These are phyloP conservation scores for Phaffia tasmanica DNA, from an alignment of 768 basidiomycete species.

Conservation along the genomic window DNA sequence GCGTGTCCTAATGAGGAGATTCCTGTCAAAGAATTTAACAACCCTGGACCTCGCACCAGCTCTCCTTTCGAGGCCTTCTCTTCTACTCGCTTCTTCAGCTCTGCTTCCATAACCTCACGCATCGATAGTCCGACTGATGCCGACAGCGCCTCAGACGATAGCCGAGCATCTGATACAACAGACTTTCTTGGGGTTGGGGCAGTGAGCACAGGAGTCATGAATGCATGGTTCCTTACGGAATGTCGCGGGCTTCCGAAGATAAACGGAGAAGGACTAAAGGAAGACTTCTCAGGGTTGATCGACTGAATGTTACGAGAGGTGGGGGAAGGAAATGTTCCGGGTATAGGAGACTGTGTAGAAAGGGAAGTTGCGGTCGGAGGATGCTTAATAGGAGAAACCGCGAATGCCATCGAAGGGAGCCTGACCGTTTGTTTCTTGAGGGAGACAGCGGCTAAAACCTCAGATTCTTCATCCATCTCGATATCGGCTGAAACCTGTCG, in stretches of 20 bases:
- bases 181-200: neutral
- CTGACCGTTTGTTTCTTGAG: neutral
- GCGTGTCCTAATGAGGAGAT: neutral
- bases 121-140: neutral
- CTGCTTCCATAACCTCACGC: conserved; percentile 15
- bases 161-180: neutral
- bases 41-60: neutral
- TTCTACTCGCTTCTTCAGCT: conserved; percentile 1
- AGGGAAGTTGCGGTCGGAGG: neutral
- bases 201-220: neutral
- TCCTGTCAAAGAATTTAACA: neutral
- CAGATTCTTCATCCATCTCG: too few relatives aligned
- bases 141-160: neutral
- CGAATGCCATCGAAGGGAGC: conserved; percentile 1
- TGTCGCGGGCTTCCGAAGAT: conserved; percentile 15
- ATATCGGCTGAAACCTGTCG: neutral
- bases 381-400: too few relatives aligned
- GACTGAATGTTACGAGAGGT: neutral
- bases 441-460: too few relatives aligned
- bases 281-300: neutral
- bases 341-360: neutral
- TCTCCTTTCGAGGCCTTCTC: neutral
- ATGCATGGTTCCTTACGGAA: conserved; percentile 5
- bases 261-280: neutral
- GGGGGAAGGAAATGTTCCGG: conserved; percentile 15